These are phyloP conservation scores for Cytospora piceae DNA, from an alignment of 2,329 filamentous ascomycete genomes.

Conservation along the genomic window DNA sequence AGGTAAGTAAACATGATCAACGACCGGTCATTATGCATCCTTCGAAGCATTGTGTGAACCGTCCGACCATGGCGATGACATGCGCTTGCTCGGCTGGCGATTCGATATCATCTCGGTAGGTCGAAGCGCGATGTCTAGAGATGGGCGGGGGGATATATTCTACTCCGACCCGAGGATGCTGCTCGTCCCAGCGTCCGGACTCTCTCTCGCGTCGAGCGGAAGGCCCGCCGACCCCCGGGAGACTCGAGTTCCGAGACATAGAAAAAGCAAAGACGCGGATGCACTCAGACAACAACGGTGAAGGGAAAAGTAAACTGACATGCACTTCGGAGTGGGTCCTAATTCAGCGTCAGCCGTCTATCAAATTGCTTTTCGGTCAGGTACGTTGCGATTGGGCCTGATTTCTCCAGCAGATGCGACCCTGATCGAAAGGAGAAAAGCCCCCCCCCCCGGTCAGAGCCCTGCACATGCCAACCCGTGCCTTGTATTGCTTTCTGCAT, in stretches of 20 bases:
- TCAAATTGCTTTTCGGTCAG: conserved; percentile 14
- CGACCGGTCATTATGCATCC: not conserved
- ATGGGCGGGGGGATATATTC: not conserved
- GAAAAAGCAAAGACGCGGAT: conserved; percentile 15
- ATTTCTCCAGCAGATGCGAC: conserved; percentile 18
- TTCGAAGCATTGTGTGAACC: not conserved
- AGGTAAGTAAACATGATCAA: not conserved
- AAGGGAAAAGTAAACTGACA: conserved; percentile 29
- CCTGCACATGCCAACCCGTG: conserved; percentile 10
- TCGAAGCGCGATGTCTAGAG: not conserved
- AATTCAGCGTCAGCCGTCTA: conserved; percentile 26
- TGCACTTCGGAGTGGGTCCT: conserved; percentile 24
- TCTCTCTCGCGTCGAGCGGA: not conserved
- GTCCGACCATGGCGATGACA: not conserved
- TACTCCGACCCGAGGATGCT: not conserved
- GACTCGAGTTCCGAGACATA: conserved; percentile 24
- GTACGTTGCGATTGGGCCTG: conserved; percentile 15
- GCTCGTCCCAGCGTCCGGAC: not conserved
- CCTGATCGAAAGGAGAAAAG: conserved; percentile 9
- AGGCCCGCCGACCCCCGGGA: conserved; percentile 10
- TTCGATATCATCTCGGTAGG: not conserved
- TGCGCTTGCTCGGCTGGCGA: not conserved
- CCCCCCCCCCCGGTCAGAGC: conserved; percentile 9
- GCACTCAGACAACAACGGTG: conserved; percentile 20
- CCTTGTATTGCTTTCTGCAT: conserved; percentile 23